Conservation (phyloP, 1,139 yeast genomes). For the Groenewaldozyma auringiensis region DNA sequence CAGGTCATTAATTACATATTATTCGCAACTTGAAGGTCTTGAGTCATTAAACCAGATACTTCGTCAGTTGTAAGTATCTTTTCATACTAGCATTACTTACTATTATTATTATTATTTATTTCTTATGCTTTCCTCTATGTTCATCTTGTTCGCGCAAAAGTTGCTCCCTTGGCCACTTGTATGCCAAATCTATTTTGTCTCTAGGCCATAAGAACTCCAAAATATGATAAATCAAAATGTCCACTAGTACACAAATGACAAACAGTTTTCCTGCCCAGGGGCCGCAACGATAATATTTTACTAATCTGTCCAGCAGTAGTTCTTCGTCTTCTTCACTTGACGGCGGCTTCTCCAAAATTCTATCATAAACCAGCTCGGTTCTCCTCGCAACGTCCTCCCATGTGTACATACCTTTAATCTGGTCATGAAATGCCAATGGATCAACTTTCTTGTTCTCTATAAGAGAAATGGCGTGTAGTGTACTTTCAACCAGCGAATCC, state of each 20-base stretch:
- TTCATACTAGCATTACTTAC: not conserved
- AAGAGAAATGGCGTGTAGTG: constrained; percentile 54
- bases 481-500: constrained; percentile 64
- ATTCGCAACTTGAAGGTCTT: constrained; percentile 10
- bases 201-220: constrained; percentile 69
- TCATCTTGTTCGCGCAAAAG: too few relatives aligned
- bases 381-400: constrained; percentile 87
- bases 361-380: constrained; percentile 72
- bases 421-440: constrained; percentile 68
- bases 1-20: constrained; percentile 10
- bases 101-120: not conserved
- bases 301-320: constrained; percentile 46
- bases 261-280: constrained; percentile 78
- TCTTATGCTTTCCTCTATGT: not conserved
- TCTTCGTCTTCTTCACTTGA: constrained; percentile 34
- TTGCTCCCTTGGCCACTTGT: constrained; percentile 58
- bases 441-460: constrained; percentile 55
- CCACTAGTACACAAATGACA: constrained; percentile 72
- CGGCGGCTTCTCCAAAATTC: constrained; percentile 32
- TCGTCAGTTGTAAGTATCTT: not conserved
- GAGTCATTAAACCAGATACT: constrained; percentile 5
- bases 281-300: constrained; percentile 66
- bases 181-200: constrained; percentile 57
- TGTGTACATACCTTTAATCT: constrained; percentile 76
- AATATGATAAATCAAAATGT: constrained; percentile 53